A percentile compares a stretch with the other conserved stretches of the same genome.
phyloP scores from a whole-genome alignment of 306 rosid genomes.

The Sicyos edulis region DNA sequence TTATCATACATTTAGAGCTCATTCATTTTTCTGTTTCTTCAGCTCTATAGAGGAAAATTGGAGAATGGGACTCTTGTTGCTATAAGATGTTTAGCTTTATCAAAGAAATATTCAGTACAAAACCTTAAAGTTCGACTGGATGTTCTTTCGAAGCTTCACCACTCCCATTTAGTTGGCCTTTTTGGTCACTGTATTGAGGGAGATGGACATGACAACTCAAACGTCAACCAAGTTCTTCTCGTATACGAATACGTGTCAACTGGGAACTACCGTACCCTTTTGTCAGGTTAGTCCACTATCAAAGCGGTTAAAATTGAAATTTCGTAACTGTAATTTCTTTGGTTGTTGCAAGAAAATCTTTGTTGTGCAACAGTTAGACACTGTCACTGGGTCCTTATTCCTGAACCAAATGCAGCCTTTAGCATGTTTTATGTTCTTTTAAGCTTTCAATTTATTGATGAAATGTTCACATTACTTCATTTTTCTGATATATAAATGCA shows the following conservation, averaged over 20 bases:
- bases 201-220: conserved; percentile 48
- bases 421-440: neutral
- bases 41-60: conserved; percentile 71
- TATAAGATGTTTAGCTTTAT: conserved; percentile 41
- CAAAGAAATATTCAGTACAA: conserved; percentile 55
- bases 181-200: conserved; percentile 70
- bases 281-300: conserved; percentile 48
- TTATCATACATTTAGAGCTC: conserved; percentile 1
- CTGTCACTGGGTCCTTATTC: neutral
- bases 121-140: conserved; percentile 66
- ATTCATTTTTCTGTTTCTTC: conserved; percentile 28
- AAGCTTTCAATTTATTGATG: neutral
- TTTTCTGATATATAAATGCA: too few relatives aligned
- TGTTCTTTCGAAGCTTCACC: conserved; percentile 76
- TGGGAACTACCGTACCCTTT: conserved; percentile 50
- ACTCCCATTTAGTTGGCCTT: conserved; percentile 77
- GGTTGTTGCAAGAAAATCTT: neutral
- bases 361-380: neutral
- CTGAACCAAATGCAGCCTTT: conserved; percentile 10
- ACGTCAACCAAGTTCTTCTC: conserved; percentile 48
- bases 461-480: conserved; percentile 11
- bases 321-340: neutral
- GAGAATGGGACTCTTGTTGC: conserved; percentile 58
- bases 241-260: conserved; percentile 57
- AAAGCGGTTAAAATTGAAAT: neutral